Conservation (phyloP, 2,329 filamentous ascomycete genomes). For the Madurella mycetomatis region DNA sequence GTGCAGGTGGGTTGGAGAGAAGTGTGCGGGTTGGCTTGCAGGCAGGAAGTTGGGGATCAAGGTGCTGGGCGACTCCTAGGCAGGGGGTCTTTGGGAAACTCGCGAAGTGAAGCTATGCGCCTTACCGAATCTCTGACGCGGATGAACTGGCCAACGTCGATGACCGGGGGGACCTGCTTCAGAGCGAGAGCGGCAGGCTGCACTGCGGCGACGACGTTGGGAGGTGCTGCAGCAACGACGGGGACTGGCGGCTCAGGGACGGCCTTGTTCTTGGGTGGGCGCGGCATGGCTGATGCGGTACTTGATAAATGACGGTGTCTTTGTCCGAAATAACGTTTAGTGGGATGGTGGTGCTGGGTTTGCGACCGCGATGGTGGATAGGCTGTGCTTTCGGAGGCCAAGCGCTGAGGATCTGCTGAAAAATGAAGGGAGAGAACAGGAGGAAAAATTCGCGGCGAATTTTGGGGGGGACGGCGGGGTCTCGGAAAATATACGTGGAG, state of each 20-base stretch:
- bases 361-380: conserved; percentile 28
- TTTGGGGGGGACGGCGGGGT: conserved; percentile 26
- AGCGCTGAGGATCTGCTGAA: conserved; percentile 17
- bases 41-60: conserved; percentile 1
- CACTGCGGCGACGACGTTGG: conserved; percentile 16
- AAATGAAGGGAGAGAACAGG: conserved; percentile 26
- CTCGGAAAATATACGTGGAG: conserved; percentile 28
- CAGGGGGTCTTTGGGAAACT: conserved; percentile 8
- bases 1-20: not conserved
- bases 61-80: not conserved
- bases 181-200: conserved; percentile 4
- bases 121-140: conserved; percentile 79
- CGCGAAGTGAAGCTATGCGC: conserved; percentile 21
- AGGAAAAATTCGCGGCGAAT: conserved; percentile 26
- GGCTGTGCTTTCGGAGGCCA: conserved; percentile 7
- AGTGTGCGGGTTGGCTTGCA: not conserved
- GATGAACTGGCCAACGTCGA: conserved; percentile 72
- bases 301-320: conserved; percentile 18
- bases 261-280: conserved; percentile 41
- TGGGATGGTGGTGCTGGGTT: conserved; percentile 22
- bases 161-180: conserved; percentile 37
- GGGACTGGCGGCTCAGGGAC: conserved; percentile 15
- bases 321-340: conserved; percentile 14
- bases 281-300: conserved; percentile 37
- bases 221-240: conserved; percentile 18